Conservation (phyloP, 1,284 basidiomycete genomes). For the Garcileccinum viscosum region DNA sequence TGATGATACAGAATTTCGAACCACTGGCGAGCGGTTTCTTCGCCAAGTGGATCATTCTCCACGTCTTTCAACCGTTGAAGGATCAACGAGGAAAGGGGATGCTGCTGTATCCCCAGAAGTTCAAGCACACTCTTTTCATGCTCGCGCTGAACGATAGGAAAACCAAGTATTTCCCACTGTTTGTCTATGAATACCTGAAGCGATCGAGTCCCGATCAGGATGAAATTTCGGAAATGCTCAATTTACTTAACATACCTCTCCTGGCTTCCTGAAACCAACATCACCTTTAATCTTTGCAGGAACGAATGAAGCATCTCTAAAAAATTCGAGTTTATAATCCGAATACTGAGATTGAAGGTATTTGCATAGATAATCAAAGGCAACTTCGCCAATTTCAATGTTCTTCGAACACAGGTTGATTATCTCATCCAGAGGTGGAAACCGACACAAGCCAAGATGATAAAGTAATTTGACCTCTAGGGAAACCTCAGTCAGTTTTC, state of each 20-base stretch:
- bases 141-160: slow-evolving; percentile 63
- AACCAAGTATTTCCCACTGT: slow-evolving; percentile 77
- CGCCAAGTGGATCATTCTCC: slow-evolving; percentile 55
- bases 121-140: slow-evolving; percentile 52
- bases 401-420: slow-evolving; percentile 67
- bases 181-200: slow-evolving; percentile 72
- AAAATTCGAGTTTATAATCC: slow-evolving; percentile 62
- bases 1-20: slow-evolving; percentile 50
- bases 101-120: slow-evolving; percentile 75
- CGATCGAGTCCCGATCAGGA: background rate
- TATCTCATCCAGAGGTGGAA: slow-evolving; percentile 72
- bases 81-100: slow-evolving; percentile 72
- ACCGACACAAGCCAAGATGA: slow-evolving; percentile 73
- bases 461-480: slow-evolving; percentile 56
- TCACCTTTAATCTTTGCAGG: slow-evolving; percentile 64
- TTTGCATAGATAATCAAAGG: slow-evolving; percentile 78
- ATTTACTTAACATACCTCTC: slow-evolving; percentile 53
- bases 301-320: slow-evolving; percentile 71
- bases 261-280: slow-evolving; percentile 64
- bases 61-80: slow-evolving; percentile 61
- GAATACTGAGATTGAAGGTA: slow-evolving; percentile 67
- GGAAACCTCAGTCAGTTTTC: background rate
- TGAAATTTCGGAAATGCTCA: background rate
- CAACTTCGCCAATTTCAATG: slow-evolving; percentile 51
- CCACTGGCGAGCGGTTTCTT: slow-evolving; percentile 61